phyloP scores from a whole-genome alignment of 1,284 basidiomycete genomes.

The Apiotrichum mycotoxinovorans region DNA sequence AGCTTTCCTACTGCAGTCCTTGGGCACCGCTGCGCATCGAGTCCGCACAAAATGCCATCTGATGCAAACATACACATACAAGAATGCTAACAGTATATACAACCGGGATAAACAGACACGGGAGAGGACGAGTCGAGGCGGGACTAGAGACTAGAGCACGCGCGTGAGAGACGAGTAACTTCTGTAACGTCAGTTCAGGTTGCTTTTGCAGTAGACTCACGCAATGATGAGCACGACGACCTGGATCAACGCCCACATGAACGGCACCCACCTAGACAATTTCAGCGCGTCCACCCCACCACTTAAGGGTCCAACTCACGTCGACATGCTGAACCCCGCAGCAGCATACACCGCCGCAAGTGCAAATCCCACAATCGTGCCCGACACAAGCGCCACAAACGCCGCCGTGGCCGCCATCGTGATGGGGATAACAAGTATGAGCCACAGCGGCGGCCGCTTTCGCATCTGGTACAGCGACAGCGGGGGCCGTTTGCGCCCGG shows the following conservation, averaged over 20 bases:
- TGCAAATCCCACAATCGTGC: conserved; percentile 67
- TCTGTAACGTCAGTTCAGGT: conserved; percentile 16
- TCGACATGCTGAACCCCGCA: conserved; percentile 70
- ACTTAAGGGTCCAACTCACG: no score
- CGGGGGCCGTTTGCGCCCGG: no score
- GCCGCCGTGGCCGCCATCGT: conserved; percentile 52
- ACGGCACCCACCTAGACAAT: conserved; percentile 78
- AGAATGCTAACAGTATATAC: not conserved
- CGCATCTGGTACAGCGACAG: conserved; percentile 6
- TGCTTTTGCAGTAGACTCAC: conserved; percentile 19
- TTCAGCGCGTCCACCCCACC: no score
- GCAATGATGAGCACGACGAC: conserved; percentile 62
- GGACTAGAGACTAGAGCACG: conserved; percentile 34
- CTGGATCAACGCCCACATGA: conserved; percentile 68
- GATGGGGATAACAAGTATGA: conserved; percentile 35
- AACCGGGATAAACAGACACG: not conserved
- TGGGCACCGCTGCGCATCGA: no score
- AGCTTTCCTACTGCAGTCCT: no score
- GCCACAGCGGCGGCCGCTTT: conserved; percentile 40
- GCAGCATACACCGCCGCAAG: conserved; percentile 66
- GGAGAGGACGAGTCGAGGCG: no score
- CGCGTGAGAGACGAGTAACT: conserved; percentile 44
- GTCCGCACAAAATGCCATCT: no score
- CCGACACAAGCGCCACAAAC: conserved; percentile 63
- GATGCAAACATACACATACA: not conserved